phyloP scores from a whole-genome alignment of 495 filamentous ascomycete genomes.

The Aspergillus olivimuriae region DNA sequence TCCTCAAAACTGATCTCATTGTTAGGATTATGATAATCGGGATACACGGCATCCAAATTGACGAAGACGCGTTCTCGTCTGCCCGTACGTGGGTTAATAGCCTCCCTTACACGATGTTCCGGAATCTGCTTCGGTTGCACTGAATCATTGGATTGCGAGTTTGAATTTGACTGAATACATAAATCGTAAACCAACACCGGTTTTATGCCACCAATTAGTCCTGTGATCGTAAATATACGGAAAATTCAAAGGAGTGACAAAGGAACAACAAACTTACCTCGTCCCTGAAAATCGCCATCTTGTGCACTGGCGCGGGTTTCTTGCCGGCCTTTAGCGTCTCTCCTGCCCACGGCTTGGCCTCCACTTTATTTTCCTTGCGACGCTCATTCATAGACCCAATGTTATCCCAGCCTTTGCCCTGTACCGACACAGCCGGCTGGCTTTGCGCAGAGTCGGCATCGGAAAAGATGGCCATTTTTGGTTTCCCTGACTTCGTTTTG shows the following conservation, averaged over 20 bases:
- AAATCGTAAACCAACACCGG: constrained; percentile 49
- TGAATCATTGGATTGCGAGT: constrained; percentile 33
- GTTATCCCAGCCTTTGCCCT: constrained; percentile 78
- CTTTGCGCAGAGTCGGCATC: constrained; percentile 50
- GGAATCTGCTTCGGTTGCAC: constrained; percentile 28
- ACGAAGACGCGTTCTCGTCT: constrained; percentile 81
- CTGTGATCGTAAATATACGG: constrained; percentile 87
- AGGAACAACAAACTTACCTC: constrained; percentile 61
- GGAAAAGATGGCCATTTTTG: constrained; percentile 91
- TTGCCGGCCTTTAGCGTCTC: constrained; percentile 85
- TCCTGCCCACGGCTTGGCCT: constrained; percentile 85
- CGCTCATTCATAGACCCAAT: constrained; percentile 80
- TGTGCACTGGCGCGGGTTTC: constrained; percentile 64
- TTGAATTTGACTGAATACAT: constrained; percentile 56
- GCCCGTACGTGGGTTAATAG: constrained; percentile 69
- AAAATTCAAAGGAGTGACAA: constrained; percentile 34
- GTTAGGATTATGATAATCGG: constrained; percentile 57
- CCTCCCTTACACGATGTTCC: constrained; percentile 59
- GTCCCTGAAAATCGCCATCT: constrained; percentile 92
- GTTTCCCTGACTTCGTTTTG: constrained; percentile 55
- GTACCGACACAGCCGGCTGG: constrained; percentile 37
- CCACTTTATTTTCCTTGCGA: constrained; percentile 88
- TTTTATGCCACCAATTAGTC: constrained; percentile 80
- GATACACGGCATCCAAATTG: constrained; percentile 78
- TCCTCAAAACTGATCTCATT: constrained; percentile 87